Evolutionary conservation across 2,329 filamentous ascomycete genomes (phyloP).

Genomic region (Pseudocercospora crystallina): DNA sequence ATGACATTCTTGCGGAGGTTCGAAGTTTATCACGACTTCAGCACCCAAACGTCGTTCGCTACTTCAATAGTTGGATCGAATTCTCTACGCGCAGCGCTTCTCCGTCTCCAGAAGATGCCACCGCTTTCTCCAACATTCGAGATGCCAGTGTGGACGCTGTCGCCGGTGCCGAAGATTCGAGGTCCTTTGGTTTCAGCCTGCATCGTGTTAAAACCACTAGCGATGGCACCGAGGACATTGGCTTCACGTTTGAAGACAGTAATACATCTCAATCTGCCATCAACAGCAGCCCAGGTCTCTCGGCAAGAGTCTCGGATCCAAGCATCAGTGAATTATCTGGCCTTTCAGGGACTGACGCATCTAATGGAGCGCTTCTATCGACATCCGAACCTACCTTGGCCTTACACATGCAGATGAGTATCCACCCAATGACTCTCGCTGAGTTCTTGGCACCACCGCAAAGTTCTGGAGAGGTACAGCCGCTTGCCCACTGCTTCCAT

Average conservation of each 20-base stretch:
- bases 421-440: slow-evolving; percentile 62
- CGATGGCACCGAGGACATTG: slow-evolving; percentile 14
- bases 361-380: slow-evolving; percentile 7
- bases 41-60: slow-evolving; percentile 66
- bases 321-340: not conserved
- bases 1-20: slow-evolving; percentile 60
- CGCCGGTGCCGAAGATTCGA: slow-evolving; percentile 29
- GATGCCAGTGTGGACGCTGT: slow-evolving; percentile 16
- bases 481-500: slow-evolving; percentile 62
- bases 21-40: slow-evolving; percentile 62
- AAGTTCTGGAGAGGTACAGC: slow-evolving; percentile 13
- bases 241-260: slow-evolving; percentile 19
- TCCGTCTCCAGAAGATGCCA: not conserved
- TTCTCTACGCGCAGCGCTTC: slow-evolving; percentile 24
- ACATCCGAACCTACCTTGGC: slow-evolving; percentile 40
- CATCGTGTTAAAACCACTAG: slow-evolving; percentile 21
- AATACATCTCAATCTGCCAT: not conserved
- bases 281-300: not conserved
- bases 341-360: slow-evolving; percentile 17
- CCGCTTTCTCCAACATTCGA: slow-evolving; percentile 4
- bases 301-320: not conserved
- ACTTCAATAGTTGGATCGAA: slow-evolving; percentile 66
- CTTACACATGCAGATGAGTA: slow-evolving; percentile 68
- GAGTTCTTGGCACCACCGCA: slow-evolving; percentile 53
- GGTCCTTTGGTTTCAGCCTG: slow-evolving; percentile 4